Base-by-base conservation (phyloP, 306 rosid genomes). In the Hylodesmum podocarpum region DNA sequence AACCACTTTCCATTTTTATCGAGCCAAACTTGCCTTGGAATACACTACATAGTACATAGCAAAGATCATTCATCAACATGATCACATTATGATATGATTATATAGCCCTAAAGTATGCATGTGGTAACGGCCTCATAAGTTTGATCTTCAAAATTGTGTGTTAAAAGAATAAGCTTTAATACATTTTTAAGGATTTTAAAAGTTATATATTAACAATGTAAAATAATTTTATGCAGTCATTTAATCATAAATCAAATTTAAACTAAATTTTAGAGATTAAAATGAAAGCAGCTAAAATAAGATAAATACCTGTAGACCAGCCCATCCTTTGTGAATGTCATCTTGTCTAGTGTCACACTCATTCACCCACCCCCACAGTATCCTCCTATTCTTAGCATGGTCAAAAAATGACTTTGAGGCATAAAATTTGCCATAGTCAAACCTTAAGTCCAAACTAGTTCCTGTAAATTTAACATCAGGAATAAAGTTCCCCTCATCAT, bases 11-110 rank as follows among this genome's bases (percentile, higher is more conserved):
- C 90, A 69, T 76, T 84, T 75, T 55, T 28, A 69, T 79, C 79
- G 12, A 91, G 93, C 87, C 82, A 75, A 66, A 89, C 73, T 66
- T 84, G 85, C 78, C 97, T 89, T 24, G 95, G 93, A 84, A 91
- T 71, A 0, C 88, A 9, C 97, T 88, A 70, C 44, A 50, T 43
- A 43, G 10, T 18, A 65, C 67, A 82, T 41, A 65, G 55, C 75
- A 39, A 14, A 1, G 6, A 63, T 15, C 75, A 39, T 43, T 55
- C 18, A 70, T 68, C 47, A 78, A 40, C 57, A 50, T 44, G 50
- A 44, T 44, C 44, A 39, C 41, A 33, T 33, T 39, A 39, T 39
- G 44, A 39, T 39, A 9, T 39, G 44, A 39, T 8, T 39, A 39
- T 33, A 1, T 33, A 33, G 4, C 37, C 37, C 37, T 33, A 33